Percentiles rank a stretch among this genome's conserved stretches.
Conservation (phyloP, 2,329 filamentous ascomycete species). For the Curvularia sp. region DNA sequence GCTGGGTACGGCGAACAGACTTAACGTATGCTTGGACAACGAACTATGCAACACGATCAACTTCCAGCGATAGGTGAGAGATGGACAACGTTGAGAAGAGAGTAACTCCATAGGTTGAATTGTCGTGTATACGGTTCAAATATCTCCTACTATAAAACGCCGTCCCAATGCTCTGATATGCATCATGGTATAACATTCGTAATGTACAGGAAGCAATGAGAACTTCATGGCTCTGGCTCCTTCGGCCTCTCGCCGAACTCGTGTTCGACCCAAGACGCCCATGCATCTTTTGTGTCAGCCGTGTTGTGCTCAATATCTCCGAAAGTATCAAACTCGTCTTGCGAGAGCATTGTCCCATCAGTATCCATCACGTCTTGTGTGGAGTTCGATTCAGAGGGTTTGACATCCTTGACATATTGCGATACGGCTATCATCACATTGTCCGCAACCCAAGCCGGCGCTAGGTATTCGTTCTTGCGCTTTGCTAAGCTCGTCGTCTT, state of each 20-base stretch:
- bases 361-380: conserved; percentile 9
- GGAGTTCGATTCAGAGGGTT: background rate
- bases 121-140: background rate
- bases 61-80: background rate
- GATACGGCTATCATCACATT: conserved; percentile 45
- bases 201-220: conserved; percentile 8
- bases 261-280: conserved; percentile 40
- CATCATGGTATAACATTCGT: conserved; percentile 6
- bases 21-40: background rate
- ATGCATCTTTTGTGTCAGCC: conserved; percentile 24
- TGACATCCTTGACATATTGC: conserved; percentile 30
- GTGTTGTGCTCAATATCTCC: conserved; percentile 2
- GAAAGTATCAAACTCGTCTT: conserved; percentile 5
- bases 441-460: conserved; percentile 44
- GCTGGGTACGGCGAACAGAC: background rate
- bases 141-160: background rate
- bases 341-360: conserved; percentile 16
- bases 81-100: background rate
- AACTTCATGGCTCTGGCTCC: conserved; percentile 27
- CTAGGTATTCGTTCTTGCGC: conserved; percentile 22
- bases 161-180: conserved; percentile 12
- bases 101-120: background rate
- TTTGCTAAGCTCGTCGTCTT: conserved; percentile 24
- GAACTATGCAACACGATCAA: background rate
- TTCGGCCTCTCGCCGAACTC: conserved; percentile 37